Percentiles rank a stretch among this genome's conserved stretches.
These are phyloP conservation scores for Fusarium guadeloupense DNA, from an alignment of 2,329 filamentous ascomycete species.

Conservation along the genomic window DNA sequence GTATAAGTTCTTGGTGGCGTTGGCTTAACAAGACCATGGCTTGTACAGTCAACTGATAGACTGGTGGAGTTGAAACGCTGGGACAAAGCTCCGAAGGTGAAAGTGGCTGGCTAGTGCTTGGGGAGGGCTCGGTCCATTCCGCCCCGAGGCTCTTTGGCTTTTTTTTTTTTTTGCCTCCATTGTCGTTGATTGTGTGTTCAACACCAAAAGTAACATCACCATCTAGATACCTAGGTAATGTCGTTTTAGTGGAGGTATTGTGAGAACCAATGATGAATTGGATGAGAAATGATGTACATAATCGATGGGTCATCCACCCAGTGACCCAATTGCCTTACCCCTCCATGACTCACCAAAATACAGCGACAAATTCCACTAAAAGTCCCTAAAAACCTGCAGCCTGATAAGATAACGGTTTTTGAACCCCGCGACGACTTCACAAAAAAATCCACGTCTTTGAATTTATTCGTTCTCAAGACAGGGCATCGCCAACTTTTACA, in stretches of 20 bases:
- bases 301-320: conserved; percentile 15
- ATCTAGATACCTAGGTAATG: no score
- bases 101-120: conserved; percentile 12
- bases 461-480: conserved; percentile 2
- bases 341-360: conserved; percentile 35
- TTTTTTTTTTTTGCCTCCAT: neutral
- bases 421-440: conserved; percentile 38
- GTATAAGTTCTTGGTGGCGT: neutral
- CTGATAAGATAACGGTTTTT: conserved; percentile 38
- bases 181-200: neutral
- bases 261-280: no score
- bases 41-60: conserved; percentile 12
- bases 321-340: conserved; percentile 27
- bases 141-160: conserved; percentile 2
- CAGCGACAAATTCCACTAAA: conserved; percentile 12
- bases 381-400: conserved; percentile 4
- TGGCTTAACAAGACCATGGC: conserved; percentile 2
- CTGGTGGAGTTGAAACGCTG: conserved; percentile 2
- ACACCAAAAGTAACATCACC: conserved; percentile 5
- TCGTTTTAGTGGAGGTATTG: no score
- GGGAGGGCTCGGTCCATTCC: conserved; percentile 19
- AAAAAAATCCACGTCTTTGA: conserved; percentile 34
- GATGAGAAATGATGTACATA: conserved; percentile 1
- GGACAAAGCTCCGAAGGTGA: neutral
- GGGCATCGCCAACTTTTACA: neutral